phyloP scores from a whole-genome alignment of 208 protist genomes.

The Angomonas ambiguus region DNA sequence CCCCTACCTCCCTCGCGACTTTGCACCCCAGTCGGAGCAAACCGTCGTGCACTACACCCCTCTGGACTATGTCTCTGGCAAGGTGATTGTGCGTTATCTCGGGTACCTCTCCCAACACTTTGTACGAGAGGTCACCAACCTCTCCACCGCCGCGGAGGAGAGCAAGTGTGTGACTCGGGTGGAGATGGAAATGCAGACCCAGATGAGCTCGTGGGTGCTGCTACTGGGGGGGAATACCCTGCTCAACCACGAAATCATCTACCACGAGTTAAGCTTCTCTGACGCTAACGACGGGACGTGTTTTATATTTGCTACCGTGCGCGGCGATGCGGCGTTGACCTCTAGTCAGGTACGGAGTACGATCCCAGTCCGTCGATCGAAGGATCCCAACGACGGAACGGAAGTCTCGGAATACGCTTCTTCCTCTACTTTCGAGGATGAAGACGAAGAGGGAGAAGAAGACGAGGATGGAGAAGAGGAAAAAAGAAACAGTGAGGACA shows the following conservation, averaged over 20 bases:
- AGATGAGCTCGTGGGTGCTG: constrained; percentile 67
- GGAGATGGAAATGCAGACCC: constrained; percentile 72
- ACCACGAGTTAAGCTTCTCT: constrained; percentile 83
- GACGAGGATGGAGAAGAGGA: neutral
- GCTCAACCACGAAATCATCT: constrained; percentile 76
- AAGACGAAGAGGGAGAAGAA: neutral
- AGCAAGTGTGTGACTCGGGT: constrained; percentile 72
- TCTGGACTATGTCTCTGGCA: constrained; percentile 76
- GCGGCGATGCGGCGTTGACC: constrained; percentile 83
- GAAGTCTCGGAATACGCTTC: neutral
- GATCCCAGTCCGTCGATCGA: neutral
- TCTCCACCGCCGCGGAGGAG: constrained; percentile 20
- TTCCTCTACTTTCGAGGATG: neutral
- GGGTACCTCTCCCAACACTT: constrained; percentile 89
- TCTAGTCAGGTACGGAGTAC: constrained; percentile 19
- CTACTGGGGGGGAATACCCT: constrained; percentile 85
- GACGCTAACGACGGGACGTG: constrained; percentile 60
- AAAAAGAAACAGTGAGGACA: neutral
- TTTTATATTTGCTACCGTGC: constrained; percentile 79
- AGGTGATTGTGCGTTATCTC: constrained; percentile 77
- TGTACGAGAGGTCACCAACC: constrained; percentile 79
- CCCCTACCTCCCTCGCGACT: constrained; percentile 33
- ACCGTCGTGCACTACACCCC: constrained; percentile 63
- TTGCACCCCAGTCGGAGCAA: constrained; percentile 20
- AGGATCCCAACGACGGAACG: neutral